Conservation (phyloP, 805 yeast genomes). For the Candida broadrunensis region DNA sequence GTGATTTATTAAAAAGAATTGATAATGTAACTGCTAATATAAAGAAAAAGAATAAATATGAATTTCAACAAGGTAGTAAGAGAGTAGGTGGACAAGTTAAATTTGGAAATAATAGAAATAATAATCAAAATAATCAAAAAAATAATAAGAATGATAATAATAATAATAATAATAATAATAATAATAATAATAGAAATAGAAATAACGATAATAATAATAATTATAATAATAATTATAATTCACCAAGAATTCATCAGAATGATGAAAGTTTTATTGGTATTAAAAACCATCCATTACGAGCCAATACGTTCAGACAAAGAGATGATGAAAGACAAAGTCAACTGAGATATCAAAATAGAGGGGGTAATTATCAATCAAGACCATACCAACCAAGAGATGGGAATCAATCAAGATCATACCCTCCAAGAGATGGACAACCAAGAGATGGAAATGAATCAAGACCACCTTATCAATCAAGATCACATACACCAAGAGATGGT, state of each 20-base stretch:
- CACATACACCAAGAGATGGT: background rate
- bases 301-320: background rate
- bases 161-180: background rate
- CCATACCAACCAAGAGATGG: conserved; percentile 1
- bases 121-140: background rate
- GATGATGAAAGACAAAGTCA: too few relatives aligned
- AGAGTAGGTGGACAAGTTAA: background rate
- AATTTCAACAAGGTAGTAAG: background rate
- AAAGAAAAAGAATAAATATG: conserved; percentile 2
- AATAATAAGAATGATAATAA: background rate
- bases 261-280: background rate
- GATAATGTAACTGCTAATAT: conserved; percentile 24
- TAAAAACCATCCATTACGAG: background rate
- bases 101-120: background rate
- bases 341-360: too few relatives aligned
- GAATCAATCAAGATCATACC: too few relatives aligned
- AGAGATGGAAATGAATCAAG: background rate
- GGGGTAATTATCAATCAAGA: too few relatives aligned
- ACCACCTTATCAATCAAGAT: too few relatives aligned
- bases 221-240: conserved; percentile 1
- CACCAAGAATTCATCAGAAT: too few relatives aligned
- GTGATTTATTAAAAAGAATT: conserved; percentile 36
- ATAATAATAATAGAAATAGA: background rate
- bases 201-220: too few relatives aligned
- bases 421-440: background rate